These are phyloP conservation scores for Pythium apleroticum DNA, from an alignment of 352 stramenopile species.

Conservation along the genomic window DNA sequence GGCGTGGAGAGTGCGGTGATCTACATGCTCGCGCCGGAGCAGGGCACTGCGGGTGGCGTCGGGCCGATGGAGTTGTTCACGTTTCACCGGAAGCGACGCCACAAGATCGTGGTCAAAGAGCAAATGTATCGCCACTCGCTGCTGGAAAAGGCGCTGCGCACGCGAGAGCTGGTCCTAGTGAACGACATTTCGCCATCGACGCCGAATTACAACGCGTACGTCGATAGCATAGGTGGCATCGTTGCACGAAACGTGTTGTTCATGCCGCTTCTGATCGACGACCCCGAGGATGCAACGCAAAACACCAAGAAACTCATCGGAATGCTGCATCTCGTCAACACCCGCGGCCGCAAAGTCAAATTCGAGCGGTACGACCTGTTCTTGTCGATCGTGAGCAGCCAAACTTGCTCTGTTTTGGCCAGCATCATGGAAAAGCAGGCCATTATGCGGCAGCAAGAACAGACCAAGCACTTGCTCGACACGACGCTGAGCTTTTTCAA, in stretches of 20 bases:
- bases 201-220: slow-evolving; percentile 56
- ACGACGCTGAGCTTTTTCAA: slow-evolving; percentile 81
- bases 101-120: slow-evolving; percentile 53
- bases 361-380: slow-evolving; percentile 77
- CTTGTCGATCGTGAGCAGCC: slow-evolving; percentile 70
- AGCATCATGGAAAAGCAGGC: slow-evolving; percentile 72
- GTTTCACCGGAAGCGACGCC: slow-evolving; percentile 68
- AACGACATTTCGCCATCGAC: slow-evolving; percentile 48
- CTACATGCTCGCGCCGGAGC: slow-evolving; percentile 39
- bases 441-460: slow-evolving; percentile 62
- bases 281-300: slow-evolving; percentile 29
- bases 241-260: slow-evolving; percentile 59
- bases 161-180: slow-evolving; percentile 58
- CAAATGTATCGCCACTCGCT: slow-evolving; percentile 53
- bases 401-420: slow-evolving; percentile 62
- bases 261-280: slow-evolving; percentile 57
- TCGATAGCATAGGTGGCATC: slow-evolving; percentile 63
- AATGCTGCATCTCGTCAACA: slow-evolving; percentile 72
- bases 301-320: slow-evolving; percentile 50
- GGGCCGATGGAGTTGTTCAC: slow-evolving; percentile 52
- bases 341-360: slow-evolving; percentile 49
- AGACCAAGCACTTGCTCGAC: slow-evolving; percentile 61
- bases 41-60: no score
- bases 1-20: slow-evolving; percentile 66
- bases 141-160: slow-evolving; percentile 45